Conservation (phyloP, 305 asterid species). For the Solanum aculeatissimum region DNA sequence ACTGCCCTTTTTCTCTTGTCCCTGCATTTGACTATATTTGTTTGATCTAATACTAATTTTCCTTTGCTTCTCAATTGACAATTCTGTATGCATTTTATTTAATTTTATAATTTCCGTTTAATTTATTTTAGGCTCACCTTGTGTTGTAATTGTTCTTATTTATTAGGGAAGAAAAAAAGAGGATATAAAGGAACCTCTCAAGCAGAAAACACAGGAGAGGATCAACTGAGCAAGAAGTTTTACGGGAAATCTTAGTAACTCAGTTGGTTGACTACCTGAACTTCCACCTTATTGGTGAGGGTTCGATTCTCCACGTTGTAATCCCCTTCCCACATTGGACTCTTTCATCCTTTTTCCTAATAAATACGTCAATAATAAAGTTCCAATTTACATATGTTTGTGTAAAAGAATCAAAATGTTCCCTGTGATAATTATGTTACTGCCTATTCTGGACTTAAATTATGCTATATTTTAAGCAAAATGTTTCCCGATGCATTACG, state of each 20-base stretch:
- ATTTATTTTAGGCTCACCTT: not conserved
- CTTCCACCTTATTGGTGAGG: no score
- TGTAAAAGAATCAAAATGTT: not conserved
- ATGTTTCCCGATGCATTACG: not conserved
- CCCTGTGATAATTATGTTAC: not conserved
- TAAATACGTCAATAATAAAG: not conserved
- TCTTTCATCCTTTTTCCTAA: not conserved
- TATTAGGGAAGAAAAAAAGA: conserved; percentile 49
- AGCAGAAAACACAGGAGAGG: not conserved
- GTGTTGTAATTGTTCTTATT: conserved; percentile 22
- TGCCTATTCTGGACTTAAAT: not conserved
- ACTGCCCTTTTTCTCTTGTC: no score
- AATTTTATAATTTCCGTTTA: not conserved
- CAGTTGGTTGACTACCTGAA: no score
- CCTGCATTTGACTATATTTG: no score
- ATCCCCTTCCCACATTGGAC: no score
- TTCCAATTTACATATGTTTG: not conserved
- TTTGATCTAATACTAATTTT: no score
- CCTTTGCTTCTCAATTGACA: not conserved
- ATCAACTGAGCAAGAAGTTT: not conserved
- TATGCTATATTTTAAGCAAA: not conserved
- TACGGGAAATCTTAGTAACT: not conserved
- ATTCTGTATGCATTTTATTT: not conserved
- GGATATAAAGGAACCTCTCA: conserved; percentile 31
- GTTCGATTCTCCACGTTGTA: no score